Base-by-base conservation (phyloP, 2,329 filamentous ascomycete species). In the Paecilomyces fulvus region DNA sequence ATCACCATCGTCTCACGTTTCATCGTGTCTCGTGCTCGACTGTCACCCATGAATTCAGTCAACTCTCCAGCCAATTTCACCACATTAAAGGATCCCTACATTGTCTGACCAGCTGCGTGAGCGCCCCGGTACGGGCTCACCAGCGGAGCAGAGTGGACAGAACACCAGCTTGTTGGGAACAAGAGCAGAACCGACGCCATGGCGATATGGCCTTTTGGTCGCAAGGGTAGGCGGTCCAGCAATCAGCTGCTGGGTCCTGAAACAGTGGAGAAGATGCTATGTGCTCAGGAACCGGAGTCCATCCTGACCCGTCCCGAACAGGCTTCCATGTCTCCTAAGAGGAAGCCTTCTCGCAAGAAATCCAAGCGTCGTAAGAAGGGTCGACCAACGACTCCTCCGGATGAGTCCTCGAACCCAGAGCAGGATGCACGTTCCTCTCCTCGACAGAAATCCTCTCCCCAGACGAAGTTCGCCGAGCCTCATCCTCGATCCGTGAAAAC, bases 141-240 rank as follows among this genome's bases (percentile, higher is more conserved):
- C 48, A 49, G n/a, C 48, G 48, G 48, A 9, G 48, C 25, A 21
- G 48, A 49, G 20, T n/a, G 12, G 48, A 28, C 48, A 11, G 7
- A 25, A 28, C 9, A 12, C 3, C 48, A 28, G 48, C 25, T 28
- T 17, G 25, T 8, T 12, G 48, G 23, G 21, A 49, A 20, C 12
- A 49, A 23, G 48, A 28, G 20, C 23, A 23, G 17, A 5, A 14
- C 48, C 2, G 48, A 46, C 68, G 68, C 64, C 65, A 92, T 92
- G 89, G 84, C 86, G 70, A 77, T 92, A 73, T 95, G 90, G 90
- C 89, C 86, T 59, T 95, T 95, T 74, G 81, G 86, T 73, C 85
- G 87, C 67, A 86, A 81, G 75, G 86, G 82, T 74, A 86, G 84
- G 73, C 85, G 85, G 74, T 83, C 83, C 71, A 81, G 79, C 64